Conservation (phyloP, 2,329 filamentous ascomycete genomes). For the Colletotrichum echinochloae region DNA sequence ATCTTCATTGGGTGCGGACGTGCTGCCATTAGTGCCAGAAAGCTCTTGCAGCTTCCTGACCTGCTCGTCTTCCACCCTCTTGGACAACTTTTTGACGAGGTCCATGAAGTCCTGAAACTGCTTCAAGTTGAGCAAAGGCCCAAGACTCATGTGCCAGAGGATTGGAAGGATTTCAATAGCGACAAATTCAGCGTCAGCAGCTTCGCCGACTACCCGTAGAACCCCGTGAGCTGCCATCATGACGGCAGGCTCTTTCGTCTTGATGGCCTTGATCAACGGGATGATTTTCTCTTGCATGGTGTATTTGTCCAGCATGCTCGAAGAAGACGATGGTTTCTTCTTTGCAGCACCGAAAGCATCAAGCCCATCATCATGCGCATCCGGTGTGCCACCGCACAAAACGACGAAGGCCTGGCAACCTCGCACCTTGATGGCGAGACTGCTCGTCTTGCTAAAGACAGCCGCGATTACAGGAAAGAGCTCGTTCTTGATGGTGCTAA, state of each 20-base stretch:
- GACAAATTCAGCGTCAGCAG: constrained; percentile 89
- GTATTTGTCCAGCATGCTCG: constrained; percentile 92
- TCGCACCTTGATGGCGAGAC: constrained; percentile 92
- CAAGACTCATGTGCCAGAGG: constrained; percentile 91
- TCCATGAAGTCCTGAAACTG: constrained; percentile 94
- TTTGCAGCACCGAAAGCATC: constrained; percentile 73
- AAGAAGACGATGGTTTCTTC: constrained; percentile 73
- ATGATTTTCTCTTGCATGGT: constrained; percentile 98
- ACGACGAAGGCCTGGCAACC: constrained; percentile 91
- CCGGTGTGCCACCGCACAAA: constrained; percentile 81
- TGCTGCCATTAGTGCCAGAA: constrained; percentile 67
- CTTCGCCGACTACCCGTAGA: constrained; percentile 82
- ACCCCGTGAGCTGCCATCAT: constrained; percentile 94
- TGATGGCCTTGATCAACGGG: constrained; percentile 90
- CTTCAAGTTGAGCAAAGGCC: constrained; percentile 85
- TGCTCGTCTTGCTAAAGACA: constrained; percentile 94
- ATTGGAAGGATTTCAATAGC: constrained; percentile 91
- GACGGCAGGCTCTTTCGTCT: constrained; percentile 96
- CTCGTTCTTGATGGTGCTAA: constrained; percentile 96
- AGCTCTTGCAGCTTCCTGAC: constrained; percentile 89
- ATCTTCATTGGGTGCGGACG: constrained; percentile 68
- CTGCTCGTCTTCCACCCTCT: constrained; percentile 88
- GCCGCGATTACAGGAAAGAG: constrained; percentile 91
- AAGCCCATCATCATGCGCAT: constrained; percentile 75
- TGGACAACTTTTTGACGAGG: constrained; percentile 83